Evolutionary conservation across 495 filamentous ascomycete species (phyloP).

Genomic region (Penicillium crystallinum): DNA sequence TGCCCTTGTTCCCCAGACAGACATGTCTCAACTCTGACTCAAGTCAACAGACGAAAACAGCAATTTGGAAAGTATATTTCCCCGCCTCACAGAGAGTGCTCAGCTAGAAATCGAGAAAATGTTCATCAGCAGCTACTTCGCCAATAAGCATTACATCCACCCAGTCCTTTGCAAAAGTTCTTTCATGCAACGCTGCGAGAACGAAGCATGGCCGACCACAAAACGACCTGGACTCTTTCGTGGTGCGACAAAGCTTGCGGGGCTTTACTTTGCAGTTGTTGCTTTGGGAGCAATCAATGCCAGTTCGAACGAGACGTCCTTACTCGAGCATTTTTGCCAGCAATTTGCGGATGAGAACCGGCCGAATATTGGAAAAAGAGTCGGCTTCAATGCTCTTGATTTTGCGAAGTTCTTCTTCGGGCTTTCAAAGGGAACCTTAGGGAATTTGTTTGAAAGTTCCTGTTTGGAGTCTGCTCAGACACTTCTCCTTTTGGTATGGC

Average conservation of each 20-base stretch:
- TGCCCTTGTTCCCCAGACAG: no score
- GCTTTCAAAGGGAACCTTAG: conserved; percentile 17
- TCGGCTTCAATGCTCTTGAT: conserved; percentile 15
- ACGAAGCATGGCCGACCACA: conserved; percentile 14
- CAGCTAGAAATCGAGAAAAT: conserved; percentile 25
- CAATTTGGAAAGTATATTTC: neutral
- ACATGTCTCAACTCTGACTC: neutral
- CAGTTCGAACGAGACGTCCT: conserved; percentile 16
- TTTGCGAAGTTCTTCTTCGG: conserved; percentile 25
- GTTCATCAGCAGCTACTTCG: conserved; percentile 25
- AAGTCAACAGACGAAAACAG: neutral
- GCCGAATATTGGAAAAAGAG: neutral
- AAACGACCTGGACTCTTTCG: conserved; percentile 10
- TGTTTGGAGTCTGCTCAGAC: conserved; percentile 23
- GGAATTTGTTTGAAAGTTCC: conserved; percentile 25
- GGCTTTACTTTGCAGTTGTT: conserved; percentile 24
- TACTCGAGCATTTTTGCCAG: conserved; percentile 21
- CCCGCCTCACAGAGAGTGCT: conserved; percentile 8
- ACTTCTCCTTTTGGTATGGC: conserved; percentile 20
- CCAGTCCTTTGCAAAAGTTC: conserved; percentile 17
- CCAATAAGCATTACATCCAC: conserved; percentile 25
- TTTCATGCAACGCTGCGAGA: conserved; percentile 22
- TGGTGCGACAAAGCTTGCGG: conserved; percentile 14
- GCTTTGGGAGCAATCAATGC: conserved; percentile 24
- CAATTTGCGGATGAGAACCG: neutral